Evolutionary conservation across 257 asterid genomes (phyloP).

Genomic region (Solanum piurae): DNA sequence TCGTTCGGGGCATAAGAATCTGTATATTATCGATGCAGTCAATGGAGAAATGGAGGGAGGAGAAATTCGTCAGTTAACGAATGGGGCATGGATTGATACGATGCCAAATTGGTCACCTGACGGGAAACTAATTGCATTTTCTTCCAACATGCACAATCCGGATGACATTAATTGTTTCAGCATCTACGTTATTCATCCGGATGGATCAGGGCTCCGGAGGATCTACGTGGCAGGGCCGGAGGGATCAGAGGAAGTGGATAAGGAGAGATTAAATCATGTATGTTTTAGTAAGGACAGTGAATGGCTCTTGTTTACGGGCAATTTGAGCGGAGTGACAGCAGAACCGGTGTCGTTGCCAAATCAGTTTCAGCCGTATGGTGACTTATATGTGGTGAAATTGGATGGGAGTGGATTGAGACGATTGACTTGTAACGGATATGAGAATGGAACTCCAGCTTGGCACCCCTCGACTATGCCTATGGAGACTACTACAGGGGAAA

Average conservation of each 20-base stretch:
- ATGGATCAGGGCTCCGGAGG: slow-evolving; percentile 46
- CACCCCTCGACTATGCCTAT: slow-evolving; percentile 17
- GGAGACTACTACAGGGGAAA: neutral
- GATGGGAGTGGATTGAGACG: slow-evolving; percentile 69
- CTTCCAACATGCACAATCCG: slow-evolving; percentile 64
- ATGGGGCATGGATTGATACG: slow-evolving; percentile 82
- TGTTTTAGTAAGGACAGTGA: slow-evolving; percentile 66
- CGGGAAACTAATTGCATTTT: slow-evolving; percentile 68
- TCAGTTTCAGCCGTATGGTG: slow-evolving; percentile 89
- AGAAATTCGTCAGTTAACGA: slow-evolving; percentile 40
- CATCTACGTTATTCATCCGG: slow-evolving; percentile 38
- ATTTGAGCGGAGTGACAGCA: slow-evolving; percentile 57
- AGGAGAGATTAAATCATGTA: slow-evolving; percentile 78
- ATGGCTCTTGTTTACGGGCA: slow-evolving; percentile 68
- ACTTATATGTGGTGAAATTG: slow-evolving; percentile 46
- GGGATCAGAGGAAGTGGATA: slow-evolving; percentile 22
- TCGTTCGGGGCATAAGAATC: slow-evolving; percentile 65
- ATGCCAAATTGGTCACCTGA: slow-evolving; percentile 97
- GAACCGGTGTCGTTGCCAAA: slow-evolving; percentile 73
- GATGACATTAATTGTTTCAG: slow-evolving; percentile 31
- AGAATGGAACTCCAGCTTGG: slow-evolving; percentile 88
- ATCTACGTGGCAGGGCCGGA: slow-evolving; percentile 33
- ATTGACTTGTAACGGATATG: slow-evolving; percentile 73
- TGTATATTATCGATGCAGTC: slow-evolving; percentile 49
- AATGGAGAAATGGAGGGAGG: slow-evolving; percentile 53